A percentile compares a stretch with the other conserved stretches of the same genome.
Evolutionary conservation across 805 yeast genomes (phyloP).

Genomic region (Kodamaea neixiangensis): DNA sequence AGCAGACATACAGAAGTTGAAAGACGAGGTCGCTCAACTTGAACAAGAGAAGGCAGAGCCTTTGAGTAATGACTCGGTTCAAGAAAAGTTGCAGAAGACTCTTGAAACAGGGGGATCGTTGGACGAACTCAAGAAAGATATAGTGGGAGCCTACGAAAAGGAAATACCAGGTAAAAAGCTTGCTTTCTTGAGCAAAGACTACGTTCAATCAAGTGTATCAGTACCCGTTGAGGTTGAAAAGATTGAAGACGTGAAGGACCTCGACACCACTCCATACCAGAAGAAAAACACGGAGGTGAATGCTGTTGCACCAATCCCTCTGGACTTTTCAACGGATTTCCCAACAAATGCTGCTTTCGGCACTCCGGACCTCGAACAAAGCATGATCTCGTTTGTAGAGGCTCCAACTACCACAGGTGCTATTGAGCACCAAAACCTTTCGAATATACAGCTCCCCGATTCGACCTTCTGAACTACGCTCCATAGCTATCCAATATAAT

Average conservation of each 20-base stretch:
- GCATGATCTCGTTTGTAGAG: slow-evolving; percentile 1
- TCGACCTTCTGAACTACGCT: not conserved
- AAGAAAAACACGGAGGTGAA: slow-evolving; percentile 15
- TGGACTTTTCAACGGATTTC: not conserved
- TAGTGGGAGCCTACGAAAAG: slow-evolving; percentile 18
- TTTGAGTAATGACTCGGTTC: not conserved
- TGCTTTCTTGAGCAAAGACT: slow-evolving; percentile 18
- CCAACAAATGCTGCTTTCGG: not conserved
- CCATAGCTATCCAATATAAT: not conserved
- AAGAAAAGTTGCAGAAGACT: slow-evolving; percentile 6
- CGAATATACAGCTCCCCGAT: not conserved
- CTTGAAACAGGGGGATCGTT: slow-evolving; percentile 2
- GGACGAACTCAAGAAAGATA: slow-evolving; percentile 12
- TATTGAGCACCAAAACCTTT: not conserved
- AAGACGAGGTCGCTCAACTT: slow-evolving; percentile 22
- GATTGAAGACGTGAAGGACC: slow-evolving; percentile 26
- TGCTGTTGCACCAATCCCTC: slow-evolving; percentile 1
- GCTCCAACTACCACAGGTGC: not conserved
- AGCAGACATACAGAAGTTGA: slow-evolving; percentile 19
- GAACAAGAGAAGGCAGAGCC: not conserved
- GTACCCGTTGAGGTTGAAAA: slow-evolving; percentile 20
- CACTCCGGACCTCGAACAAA: not conserved
- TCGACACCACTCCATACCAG: slow-evolving; percentile 15
- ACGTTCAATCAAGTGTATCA: slow-evolving; percentile 5
- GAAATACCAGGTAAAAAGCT: slow-evolving; percentile 19